A percentile compares a stretch with the other conserved stretches of the same genome.
These are phyloP conservation scores for Coemansia sp. DNA, from an alignment of 192 early-diverging fungal species.

Conservation along the genomic window DNA sequence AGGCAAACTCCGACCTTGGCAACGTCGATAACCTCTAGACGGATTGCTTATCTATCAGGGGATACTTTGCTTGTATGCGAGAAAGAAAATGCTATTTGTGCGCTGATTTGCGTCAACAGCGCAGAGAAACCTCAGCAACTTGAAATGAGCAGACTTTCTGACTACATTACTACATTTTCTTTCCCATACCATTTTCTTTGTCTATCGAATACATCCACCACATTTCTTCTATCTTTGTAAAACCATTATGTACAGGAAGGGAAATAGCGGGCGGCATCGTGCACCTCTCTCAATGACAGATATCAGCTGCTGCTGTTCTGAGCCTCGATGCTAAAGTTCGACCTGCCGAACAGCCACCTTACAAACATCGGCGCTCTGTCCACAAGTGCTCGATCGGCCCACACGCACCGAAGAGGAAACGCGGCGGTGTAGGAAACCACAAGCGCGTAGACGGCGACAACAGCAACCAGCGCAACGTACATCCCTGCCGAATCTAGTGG, in stretches of 20 bases:
- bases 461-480: slow-evolving; percentile 43
- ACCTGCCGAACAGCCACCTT: slow-evolving; percentile 44
- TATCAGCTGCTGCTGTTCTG: background rate
- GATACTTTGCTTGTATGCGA: background rate
- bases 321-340: slow-evolving; percentile 2
- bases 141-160: no score
- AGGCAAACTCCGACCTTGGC: slow-evolving; percentile 77
- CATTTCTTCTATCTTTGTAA: no score
- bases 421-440: slow-evolving; percentile 33
- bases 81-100: background rate
- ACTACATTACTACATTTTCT: background rate
- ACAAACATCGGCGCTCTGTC: slow-evolving; percentile 32
- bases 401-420: slow-evolving; percentile 39
- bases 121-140: no score
- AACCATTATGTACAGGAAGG: background rate
- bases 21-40: slow-evolving; percentile 68
- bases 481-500: slow-evolving; percentile 38
- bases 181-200: no score
- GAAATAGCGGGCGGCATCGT: no score
- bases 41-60: background rate
- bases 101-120: no score
- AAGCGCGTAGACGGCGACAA: slow-evolving; percentile 23
- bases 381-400: slow-evolving; percentile 22
- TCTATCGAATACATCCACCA: no score
- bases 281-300: no score